Percentiles rank a stretch among this genome's conserved stretches.
phyloP scores from a whole-genome alignment of 202 grass and related monocot species.

The Setaria viridis region DNA sequence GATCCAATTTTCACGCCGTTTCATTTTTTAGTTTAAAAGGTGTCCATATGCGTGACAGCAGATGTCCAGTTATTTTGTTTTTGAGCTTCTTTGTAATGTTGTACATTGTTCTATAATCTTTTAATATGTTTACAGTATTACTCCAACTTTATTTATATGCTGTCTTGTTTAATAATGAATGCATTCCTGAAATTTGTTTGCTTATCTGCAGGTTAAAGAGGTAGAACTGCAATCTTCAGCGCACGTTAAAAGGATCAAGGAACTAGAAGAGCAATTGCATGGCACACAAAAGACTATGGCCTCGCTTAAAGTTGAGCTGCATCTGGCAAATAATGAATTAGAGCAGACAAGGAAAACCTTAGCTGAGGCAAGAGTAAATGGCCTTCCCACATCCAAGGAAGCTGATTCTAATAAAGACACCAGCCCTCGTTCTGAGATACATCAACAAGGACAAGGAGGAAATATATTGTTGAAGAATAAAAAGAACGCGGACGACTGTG shows the following conservation, averaged over 20 bases:
- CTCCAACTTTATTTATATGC: constrained; percentile 3
- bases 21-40: background rate
- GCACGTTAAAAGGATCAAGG: constrained; percentile 55
- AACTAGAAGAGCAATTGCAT: constrained; percentile 66
- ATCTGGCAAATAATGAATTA: constrained; percentile 57
- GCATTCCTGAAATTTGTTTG: constrained; percentile 35
- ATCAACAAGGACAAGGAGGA: constrained; percentile 37
- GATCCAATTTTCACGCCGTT: background rate
- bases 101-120: background rate
- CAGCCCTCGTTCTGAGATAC: constrained; percentile 38
- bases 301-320: constrained; percentile 61
- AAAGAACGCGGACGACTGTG: constrained; percentile 11
- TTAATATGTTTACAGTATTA: constrained; percentile 15
- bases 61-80: constrained; percentile 38
- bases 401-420: constrained; percentile 34
- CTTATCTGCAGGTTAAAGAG: constrained; percentile 61
- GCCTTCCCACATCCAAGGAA: constrained; percentile 39
- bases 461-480: constrained; percentile 49
- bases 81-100: constrained; percentile 9
- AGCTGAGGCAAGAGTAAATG: constrained; percentile 48
- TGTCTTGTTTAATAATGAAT: constrained; percentile 37
- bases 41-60: background rate
- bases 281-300: constrained; percentile 52
- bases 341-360: constrained; percentile 56
- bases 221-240: constrained; percentile 48